Evolutionary conservation across 495 filamentous ascomycete genomes (phyloP).

Genomic region (Tuber microsphaerosporum): DNA sequence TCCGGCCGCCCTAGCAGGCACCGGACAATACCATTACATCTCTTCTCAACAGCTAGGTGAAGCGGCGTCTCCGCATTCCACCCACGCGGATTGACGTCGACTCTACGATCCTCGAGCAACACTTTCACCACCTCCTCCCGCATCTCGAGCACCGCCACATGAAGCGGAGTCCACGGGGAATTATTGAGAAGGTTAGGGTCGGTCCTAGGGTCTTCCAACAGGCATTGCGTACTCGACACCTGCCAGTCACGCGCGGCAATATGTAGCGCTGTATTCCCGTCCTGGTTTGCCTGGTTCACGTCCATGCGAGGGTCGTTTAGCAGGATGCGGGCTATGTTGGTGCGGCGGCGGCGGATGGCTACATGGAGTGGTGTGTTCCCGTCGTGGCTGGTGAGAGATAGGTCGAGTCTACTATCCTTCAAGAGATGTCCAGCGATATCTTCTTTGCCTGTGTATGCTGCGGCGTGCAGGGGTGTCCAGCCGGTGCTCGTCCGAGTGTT

Average conservation of each 20-base stretch:
- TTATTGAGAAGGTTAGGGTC: background rate
- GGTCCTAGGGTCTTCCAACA: background rate
- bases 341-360: background rate
- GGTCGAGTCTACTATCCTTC: background rate
- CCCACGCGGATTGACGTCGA: constrained; percentile 16
- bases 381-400: background rate
- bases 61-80: constrained; percentile 24
- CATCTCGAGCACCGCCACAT: constrained; percentile 22
- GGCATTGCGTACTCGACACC: background rate
- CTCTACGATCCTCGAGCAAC: constrained; percentile 17
- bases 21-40: background rate
- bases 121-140: constrained; percentile 16
- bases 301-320: background rate
- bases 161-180: constrained; percentile 12
- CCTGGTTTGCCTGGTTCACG: background rate
- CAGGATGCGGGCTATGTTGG: background rate
- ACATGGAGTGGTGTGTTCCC: background rate
- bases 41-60: constrained; percentile 21
- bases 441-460: background rate
- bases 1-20: background rate
- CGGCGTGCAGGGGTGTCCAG: background rate
- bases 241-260: background rate
- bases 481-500: background rate
- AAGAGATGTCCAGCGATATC: background rate
- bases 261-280: background rate